Conservation (phyloP, 208 protist genomes). For the Polymyxa betae region DNA sequence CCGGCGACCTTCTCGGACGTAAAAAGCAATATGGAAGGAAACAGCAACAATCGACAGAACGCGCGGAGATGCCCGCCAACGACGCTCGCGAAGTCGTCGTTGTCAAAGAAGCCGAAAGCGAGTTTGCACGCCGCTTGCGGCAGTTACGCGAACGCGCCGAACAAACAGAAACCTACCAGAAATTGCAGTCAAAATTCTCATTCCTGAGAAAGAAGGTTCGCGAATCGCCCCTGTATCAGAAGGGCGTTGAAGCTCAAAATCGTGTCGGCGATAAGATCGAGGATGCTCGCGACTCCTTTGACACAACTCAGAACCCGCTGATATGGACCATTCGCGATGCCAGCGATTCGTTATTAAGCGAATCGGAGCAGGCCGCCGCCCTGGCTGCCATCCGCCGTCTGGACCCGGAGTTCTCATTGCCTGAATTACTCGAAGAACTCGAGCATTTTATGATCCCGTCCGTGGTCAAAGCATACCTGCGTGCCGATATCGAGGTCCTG, state of each 20-base stretch:
- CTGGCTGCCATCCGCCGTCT: constrained; percentile 26
- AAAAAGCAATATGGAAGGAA: not conserved
- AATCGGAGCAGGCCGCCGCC: constrained; percentile 25
- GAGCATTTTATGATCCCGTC: constrained; percentile 27
- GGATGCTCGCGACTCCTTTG: not conserved
- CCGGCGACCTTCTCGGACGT: constrained; percentile 9
- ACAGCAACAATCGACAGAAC: not conserved
- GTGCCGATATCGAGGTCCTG: not conserved
- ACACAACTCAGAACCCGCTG: constrained; percentile 46
- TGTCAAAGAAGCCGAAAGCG: not conserved
- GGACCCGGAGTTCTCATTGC: constrained; percentile 21
- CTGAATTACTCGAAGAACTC: not conserved
- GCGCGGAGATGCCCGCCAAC: not conserved
- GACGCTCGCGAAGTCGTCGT: constrained; percentile 13
- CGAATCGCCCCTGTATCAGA: not conserved
- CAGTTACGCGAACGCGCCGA: not conserved
- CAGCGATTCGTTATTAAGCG: not conserved
- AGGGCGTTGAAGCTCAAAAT: not conserved
- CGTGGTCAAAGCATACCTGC: constrained; percentile 50
- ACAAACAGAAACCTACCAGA: not conserved
- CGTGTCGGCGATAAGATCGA: constrained; percentile 15
- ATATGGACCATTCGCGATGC: constrained; percentile 1
- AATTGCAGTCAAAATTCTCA: not conserved
- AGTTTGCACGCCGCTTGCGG: not conserved
- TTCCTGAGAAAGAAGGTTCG: not conserved